Evolutionary conservation across 345 rosid species (phyloP).

Genomic region (Linum lewisii): DNA sequence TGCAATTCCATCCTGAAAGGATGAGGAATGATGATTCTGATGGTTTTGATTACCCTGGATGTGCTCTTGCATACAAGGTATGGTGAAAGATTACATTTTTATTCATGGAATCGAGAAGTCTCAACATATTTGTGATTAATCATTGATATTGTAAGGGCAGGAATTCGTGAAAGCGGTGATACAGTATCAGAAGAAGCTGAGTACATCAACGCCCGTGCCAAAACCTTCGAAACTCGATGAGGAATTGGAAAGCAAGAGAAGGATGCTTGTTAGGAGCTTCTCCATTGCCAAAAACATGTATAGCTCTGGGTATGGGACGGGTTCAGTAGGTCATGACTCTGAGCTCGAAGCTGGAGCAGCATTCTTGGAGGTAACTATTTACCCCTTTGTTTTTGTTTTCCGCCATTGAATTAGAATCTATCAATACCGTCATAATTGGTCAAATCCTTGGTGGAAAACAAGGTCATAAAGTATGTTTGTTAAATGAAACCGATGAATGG

Average conservation of each 20-base stretch:
- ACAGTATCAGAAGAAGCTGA: slow-evolving; percentile 19
- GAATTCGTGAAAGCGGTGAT: slow-evolving; percentile 25
- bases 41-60: slow-evolving; percentile 47
- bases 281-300: slow-evolving; percentile 23
- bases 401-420: too few species aligned
- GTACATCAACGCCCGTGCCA: slow-evolving; percentile 6
- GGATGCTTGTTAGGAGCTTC: slow-evolving; percentile 17
- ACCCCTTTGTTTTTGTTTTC: neutral
- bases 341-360: slow-evolving; percentile 23
- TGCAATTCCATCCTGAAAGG: slow-evolving; percentile 65
- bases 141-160: slow-evolving; percentile 8
- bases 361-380: slow-evolving; percentile 16
- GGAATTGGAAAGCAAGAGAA: slow-evolving; percentile 21
- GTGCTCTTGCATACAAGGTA: slow-evolving; percentile 48
- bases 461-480: too few species aligned
- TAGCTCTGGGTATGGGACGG: slow-evolving; percentile 17
- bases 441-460: too few species aligned
- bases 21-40: slow-evolving; percentile 41
- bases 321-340: slow-evolving; percentile 11
- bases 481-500: too few species aligned
- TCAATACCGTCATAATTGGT: too few species aligned
- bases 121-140: neutral
- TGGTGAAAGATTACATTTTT: too few species aligned
- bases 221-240: slow-evolving; percentile 15
- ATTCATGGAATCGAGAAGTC: too few species aligned